phyloP scores from a whole-genome alignment of 2,329 filamentous ascomycete genomes.

The Calonectria pseudoturangicola region DNA sequence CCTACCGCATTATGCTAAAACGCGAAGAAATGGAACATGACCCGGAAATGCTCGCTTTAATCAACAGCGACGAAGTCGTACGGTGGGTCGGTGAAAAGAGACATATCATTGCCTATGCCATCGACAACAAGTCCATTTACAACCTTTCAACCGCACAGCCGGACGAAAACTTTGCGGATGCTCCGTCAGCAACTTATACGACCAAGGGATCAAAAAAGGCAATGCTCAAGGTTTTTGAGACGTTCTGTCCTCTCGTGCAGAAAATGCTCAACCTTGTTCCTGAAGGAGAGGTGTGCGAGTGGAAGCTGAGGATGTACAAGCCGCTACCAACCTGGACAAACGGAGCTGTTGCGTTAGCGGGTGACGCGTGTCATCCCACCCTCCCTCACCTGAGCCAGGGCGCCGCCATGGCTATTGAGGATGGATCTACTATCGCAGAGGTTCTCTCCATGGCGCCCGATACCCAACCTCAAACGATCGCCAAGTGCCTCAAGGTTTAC shows the following conservation, averaged over 20 bases:
- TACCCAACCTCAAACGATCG: slow-evolving; percentile 48
- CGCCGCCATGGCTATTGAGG: slow-evolving; percentile 81
- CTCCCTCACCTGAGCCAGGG: slow-evolving; percentile 81
- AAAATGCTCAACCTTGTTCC: slow-evolving; percentile 77
- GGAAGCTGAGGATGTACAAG: slow-evolving; percentile 78
- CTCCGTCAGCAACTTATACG: slow-evolving; percentile 73
- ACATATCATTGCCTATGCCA: slow-evolving; percentile 81
- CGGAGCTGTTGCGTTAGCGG: slow-evolving; percentile 73
- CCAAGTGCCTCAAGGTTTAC: slow-evolving; percentile 53
- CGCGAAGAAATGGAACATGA: slow-evolving; percentile 78
- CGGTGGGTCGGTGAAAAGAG: slow-evolving; percentile 80
- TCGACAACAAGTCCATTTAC: slow-evolving; percentile 78
- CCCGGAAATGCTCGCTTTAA: slow-evolving; percentile 77
- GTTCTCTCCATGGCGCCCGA: slow-evolving; percentile 49
- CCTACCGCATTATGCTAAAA: slow-evolving; percentile 73
- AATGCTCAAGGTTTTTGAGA: slow-evolving; percentile 75
- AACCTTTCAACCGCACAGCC: slow-evolving; percentile 79
- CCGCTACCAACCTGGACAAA: slow-evolving; percentile 78
- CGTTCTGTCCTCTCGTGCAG: slow-evolving; percentile 77
- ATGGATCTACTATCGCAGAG: slow-evolving; percentile 68
- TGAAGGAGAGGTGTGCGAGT: slow-evolving; percentile 80
- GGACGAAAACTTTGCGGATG: slow-evolving; percentile 72
- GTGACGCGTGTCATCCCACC: slow-evolving; percentile 81
- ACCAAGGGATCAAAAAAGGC: slow-evolving; percentile 76
- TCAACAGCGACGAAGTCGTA: slow-evolving; percentile 74